Percentiles rank a stretch among this genome's conserved stretches.
These are phyloP conservation scores for Babesia gibsoni DNA, from an alignment of 169 alveolate genomes.

Conservation along the genomic window DNA sequence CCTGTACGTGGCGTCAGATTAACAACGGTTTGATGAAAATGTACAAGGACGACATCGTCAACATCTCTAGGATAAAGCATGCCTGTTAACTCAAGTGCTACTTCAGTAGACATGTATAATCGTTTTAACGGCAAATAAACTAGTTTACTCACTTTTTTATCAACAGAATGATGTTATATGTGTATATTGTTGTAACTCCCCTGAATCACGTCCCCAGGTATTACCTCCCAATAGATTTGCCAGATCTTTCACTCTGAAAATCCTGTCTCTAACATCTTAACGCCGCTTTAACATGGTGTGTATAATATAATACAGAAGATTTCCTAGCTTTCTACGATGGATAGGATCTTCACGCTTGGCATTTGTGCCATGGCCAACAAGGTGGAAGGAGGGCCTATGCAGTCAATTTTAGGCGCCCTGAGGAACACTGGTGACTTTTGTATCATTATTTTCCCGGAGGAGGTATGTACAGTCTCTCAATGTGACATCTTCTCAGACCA, in stretches of 20 bases:
- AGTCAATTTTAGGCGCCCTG: constrained; percentile 75
- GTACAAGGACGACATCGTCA: constrained; percentile 43
- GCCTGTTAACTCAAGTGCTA: not conserved
- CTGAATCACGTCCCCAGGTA: too few species aligned
- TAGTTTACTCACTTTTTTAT: too few species aligned
- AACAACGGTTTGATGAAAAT: constrained; percentile 45
- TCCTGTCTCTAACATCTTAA: too few species aligned
- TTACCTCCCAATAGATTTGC: too few species aligned
- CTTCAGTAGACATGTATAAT: too few species aligned
- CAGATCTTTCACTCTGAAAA: too few species aligned
- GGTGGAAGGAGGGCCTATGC: constrained; percentile 86
- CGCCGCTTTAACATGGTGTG: too few species aligned
- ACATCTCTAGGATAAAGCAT: not conserved
- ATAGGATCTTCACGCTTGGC: constrained; percentile 78
- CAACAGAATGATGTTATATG: too few species aligned
- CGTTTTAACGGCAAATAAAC: too few species aligned
- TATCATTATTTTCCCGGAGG: constrained; percentile 80
- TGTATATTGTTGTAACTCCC: too few species aligned
- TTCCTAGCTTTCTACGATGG: constrained; percentile 58
- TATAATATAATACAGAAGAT: too few species aligned
- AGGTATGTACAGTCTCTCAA: not conserved
- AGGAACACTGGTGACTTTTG: constrained; percentile 80
- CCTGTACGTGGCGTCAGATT: constrained; percentile 69
- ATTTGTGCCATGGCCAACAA: constrained; percentile 89
- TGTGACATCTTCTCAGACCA: constrained; percentile 49